A percentile compares a stretch with the other conserved stretches of the same genome.
Evolutionary conservation across 306 rosid genomes (phyloP).

Genomic region (Dicorynia guianensis): DNA sequence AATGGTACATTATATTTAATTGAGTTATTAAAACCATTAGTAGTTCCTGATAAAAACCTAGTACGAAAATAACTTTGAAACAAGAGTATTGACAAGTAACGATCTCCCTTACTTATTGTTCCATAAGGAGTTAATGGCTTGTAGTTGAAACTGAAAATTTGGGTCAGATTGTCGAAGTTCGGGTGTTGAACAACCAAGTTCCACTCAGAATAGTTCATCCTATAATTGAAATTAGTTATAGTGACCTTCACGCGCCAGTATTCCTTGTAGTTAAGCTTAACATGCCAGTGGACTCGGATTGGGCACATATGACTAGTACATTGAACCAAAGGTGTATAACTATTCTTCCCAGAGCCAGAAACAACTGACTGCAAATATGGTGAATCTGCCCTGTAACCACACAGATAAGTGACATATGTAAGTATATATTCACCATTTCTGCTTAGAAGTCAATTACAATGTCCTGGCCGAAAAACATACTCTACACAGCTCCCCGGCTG

Average conservation of each 20-base stretch:
- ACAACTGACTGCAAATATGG: slow-evolving; percentile 80
- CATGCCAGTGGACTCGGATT: slow-evolving; percentile 88
- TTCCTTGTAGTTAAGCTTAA: slow-evolving; percentile 78
- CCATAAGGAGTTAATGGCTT: slow-evolving; percentile 76
- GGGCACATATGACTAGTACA: slow-evolving; percentile 95
- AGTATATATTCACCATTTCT: neutral
- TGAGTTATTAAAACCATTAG: neutral
- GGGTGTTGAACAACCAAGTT: slow-evolving; percentile 90
- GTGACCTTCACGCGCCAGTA: slow-evolving; percentile 92
- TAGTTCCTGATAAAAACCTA: neutral
- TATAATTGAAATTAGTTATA: slow-evolving; percentile 77
- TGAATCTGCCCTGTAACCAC: slow-evolving; percentile 56
- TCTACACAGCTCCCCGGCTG: slow-evolving; percentile 66
- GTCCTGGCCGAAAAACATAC: slow-evolving; percentile 51
- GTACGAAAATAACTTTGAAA: neutral
- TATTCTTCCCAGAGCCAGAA: slow-evolving; percentile 52
- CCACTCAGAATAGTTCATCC: slow-evolving; percentile 87
- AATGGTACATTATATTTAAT: neutral
- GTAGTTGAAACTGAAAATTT: slow-evolving; percentile 80
- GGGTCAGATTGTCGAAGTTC: slow-evolving; percentile 80
- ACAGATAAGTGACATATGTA: slow-evolving; percentile 24
- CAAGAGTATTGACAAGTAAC: slow-evolving; percentile 8
- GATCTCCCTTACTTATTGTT: slow-evolving; percentile 63
- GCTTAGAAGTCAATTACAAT: slow-evolving; percentile 13
- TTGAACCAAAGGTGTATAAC: slow-evolving; percentile 66